phyloP scores from a whole-genome alignment of 108 stramenopile genomes.

The Cyclostephanos tholiformis region DNA sequence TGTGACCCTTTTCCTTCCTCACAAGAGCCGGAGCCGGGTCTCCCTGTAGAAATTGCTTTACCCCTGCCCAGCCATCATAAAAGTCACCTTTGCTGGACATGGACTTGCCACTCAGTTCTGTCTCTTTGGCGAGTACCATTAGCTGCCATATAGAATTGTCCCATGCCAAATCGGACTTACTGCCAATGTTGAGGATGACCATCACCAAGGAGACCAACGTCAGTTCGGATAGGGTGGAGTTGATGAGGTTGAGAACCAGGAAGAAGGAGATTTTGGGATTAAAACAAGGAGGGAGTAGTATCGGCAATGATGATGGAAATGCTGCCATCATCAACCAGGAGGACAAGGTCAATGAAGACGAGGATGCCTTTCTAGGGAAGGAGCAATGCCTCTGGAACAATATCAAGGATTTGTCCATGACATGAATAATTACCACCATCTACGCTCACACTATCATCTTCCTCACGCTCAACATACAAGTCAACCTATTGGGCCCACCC shows the following conservation, averaged over 20 bases:
- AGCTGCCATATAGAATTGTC: constrained; percentile 38
- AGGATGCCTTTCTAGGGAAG: constrained; percentile 10
- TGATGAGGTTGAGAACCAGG: constrained; percentile 30
- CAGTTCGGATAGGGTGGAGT: constrained; percentile 28
- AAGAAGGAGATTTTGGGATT: neutral
- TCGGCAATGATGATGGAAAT: neutral
- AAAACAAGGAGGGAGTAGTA: neutral
- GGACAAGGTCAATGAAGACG: neutral
- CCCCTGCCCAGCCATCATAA: no score
- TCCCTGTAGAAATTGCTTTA: no score
- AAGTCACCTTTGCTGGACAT: no score
- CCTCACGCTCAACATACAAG: constrained; percentile 54
- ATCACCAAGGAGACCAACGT: constrained; percentile 32
- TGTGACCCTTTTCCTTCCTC: no score
- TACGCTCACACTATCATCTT: constrained; percentile 57
- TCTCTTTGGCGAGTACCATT: no score
- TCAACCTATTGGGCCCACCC: constrained; percentile 56
- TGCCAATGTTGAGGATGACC: constrained; percentile 40
- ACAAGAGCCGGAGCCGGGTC: no score
- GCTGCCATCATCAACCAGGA: neutral
- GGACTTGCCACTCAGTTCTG: no score
- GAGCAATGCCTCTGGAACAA: constrained; percentile 38
- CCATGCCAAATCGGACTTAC: constrained; percentile 46
- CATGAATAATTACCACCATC: constrained; percentile 49
- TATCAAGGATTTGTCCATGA: constrained; percentile 51